Conservation (phyloP, 257 asterid genomes). For the Capsicum baccatum region DNA sequence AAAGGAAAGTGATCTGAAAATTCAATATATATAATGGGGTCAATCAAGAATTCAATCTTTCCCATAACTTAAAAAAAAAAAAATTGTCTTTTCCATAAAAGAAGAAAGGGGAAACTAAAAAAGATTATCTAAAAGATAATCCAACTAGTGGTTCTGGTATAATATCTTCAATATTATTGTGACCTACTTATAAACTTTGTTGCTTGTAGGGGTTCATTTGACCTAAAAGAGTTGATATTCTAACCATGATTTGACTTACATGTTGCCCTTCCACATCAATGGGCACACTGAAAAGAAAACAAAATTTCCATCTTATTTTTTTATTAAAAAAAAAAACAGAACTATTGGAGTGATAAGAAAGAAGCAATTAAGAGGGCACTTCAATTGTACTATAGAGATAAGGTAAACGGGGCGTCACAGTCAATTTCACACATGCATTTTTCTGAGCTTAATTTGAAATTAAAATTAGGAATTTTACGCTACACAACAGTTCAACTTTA, state of each 20-base stretch:
- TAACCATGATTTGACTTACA: constrained; percentile 1
- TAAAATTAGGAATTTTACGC: background rate
- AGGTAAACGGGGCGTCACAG: background rate
- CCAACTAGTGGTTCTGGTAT: background rate
- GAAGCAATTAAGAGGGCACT: constrained; percentile 5
- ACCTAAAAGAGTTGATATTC: constrained; percentile 15
- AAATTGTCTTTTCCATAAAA: background rate
- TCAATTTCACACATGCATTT: background rate
- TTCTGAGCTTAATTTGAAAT: background rate
- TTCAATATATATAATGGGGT: background rate
- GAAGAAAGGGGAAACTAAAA: background rate
- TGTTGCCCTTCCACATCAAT: constrained; percentile 26
- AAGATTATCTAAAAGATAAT: background rate
- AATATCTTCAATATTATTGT: background rate
- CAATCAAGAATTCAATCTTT: background rate
- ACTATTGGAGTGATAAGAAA: constrained; percentile 29
- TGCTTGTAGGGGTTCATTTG: background rate
- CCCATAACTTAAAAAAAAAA: background rate
- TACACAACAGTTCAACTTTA: no score
- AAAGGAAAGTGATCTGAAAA: background rate
- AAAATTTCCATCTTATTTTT: background rate
- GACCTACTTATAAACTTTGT: background rate
- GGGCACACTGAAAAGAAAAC: background rate
- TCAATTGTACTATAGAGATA: background rate
- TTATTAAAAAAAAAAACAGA: background rate